Conservation (phyloP, 805 yeast genomes). For the Wickerhamiella bombiphila region DNA sequence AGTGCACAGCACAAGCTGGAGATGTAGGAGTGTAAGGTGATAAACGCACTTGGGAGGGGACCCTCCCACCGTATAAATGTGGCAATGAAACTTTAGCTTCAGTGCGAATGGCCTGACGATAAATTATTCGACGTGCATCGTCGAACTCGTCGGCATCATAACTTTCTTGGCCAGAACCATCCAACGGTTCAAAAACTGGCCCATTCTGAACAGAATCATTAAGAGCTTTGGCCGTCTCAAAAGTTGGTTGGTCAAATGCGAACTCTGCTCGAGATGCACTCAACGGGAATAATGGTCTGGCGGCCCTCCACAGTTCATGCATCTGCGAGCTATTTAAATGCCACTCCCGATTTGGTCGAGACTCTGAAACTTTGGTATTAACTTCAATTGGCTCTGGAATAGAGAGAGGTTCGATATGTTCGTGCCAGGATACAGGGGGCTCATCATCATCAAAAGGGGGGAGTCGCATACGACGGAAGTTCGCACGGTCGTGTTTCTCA, state of each 20-base stretch:
- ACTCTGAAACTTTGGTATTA: not conserved
- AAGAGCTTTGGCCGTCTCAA: constrained; percentile 81
- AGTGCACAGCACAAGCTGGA: not conserved
- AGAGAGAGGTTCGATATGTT: constrained; percentile 36
- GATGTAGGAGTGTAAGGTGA: not conserved
- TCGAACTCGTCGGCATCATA: constrained; percentile 86
- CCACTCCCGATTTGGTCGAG: not conserved
- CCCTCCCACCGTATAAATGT: constrained; percentile 35
- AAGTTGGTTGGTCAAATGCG: constrained; percentile 63
- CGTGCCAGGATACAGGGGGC: constrained; percentile 76
- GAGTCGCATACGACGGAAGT: constrained; percentile 80
- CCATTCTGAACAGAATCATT: constrained; percentile 88
- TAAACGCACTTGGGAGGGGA: not conserved
- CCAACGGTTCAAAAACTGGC: constrained; percentile 83
- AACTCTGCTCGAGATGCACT: constrained; percentile 32
- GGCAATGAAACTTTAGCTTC: constrained; percentile 86
- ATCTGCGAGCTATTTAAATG: not conserved
- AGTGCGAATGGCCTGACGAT: constrained; percentile 59
- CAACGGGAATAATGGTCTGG: not conserved
- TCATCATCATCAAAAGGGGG: constrained; percentile 98
- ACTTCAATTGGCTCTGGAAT: constrained; percentile 7
- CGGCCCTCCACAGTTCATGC: not conserved
- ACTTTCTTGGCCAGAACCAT: constrained; percentile 35
- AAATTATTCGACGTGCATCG: constrained; percentile 72
- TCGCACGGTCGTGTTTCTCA: constrained; percentile 80